phyloP scores from a whole-genome alignment of 202 grass and related monocot species.

The Cymbopogon flexuosus region DNA sequence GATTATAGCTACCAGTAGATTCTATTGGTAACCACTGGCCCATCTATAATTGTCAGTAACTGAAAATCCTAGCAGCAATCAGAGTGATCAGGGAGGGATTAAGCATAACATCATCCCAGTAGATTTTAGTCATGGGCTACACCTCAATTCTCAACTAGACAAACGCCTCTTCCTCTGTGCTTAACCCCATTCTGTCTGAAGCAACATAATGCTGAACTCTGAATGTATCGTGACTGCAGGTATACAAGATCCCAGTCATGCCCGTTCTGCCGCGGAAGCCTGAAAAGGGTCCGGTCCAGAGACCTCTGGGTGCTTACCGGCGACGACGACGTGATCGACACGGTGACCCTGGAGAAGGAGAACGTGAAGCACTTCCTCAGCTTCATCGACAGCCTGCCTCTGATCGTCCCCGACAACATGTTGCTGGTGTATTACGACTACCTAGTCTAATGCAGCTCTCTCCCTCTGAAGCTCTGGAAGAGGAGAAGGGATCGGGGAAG shows the following conservation, averaged over 20 bases:
- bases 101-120: not conserved
- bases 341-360: constrained; percentile 63
- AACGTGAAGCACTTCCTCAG: constrained; percentile 78
- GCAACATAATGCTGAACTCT: not conserved
- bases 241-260: constrained; percentile 87
- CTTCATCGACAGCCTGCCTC: constrained; percentile 89
- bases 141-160: not conserved
- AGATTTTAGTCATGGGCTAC: not conserved
- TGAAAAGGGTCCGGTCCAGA: constrained; percentile 70
- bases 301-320: constrained; percentile 96
- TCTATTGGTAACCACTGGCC: not conserved
- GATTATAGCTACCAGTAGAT: not conserved
- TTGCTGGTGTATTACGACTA: constrained; percentile 92
- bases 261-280: constrained; percentile 91
- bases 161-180: not conserved
- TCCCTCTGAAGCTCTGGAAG: not conserved
- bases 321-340: constrained; percentile 77
- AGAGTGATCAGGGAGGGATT: not conserved
- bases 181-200: not conserved
- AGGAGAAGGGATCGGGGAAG: constrained; percentile 7
- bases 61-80: not conserved
- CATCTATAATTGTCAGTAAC: not conserved
- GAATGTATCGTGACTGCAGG: constrained; percentile 43
- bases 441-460: constrained; percentile 42
- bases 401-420: constrained; percentile 77